These are phyloP conservation scores for barley (Hordeum vulgare) DNA, from an alignment of 176 grass and related monocot species.

Conservation along the genomic window DNA sequence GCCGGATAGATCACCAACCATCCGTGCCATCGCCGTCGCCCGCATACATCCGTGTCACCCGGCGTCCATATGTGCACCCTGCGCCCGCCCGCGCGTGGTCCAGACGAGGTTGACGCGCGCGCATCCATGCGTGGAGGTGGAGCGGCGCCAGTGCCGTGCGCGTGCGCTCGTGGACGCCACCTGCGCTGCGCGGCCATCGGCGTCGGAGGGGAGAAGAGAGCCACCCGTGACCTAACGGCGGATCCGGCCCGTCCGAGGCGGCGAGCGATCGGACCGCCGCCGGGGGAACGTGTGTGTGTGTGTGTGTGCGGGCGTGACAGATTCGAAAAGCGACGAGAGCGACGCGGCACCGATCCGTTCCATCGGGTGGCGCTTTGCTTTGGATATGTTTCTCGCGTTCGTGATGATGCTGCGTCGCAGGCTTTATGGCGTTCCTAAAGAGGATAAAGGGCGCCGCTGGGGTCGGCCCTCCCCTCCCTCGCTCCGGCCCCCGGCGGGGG, in stretches of 20 bases:
- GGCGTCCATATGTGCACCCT: background rate
- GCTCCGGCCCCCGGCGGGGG: background rate
- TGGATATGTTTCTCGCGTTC: background rate
- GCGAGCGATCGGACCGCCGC: background rate
- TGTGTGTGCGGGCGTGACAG: slow-evolving; percentile 35
- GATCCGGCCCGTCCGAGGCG: background rate
- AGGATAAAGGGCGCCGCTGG: background rate
- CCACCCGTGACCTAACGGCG: slow-evolving; percentile 26
- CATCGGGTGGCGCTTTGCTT: background rate
- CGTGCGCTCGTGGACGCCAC: background rate
- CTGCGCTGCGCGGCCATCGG: background rate
- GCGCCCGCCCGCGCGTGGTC: background rate
- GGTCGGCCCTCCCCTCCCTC: background rate
- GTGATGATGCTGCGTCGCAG: background rate
- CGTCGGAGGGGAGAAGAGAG: slow-evolving; percentile 21
- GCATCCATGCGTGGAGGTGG: background rate
- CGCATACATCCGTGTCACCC: background rate
- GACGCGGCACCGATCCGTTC: slow-evolving; percentile 14
- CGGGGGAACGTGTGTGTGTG: no score
- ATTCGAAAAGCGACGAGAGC: slow-evolving; percentile 4
- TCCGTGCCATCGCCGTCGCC: background rate
- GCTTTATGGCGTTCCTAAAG: slow-evolving; percentile 2
- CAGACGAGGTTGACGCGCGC: background rate
- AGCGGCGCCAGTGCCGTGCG: background rate
- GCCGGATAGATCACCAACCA: background rate